A percentile compares a stretch with the other conserved stretches of the same genome.
Evolutionary conservation across 306 rosid species (phyloP).

Genomic region (Prunus davidiana): DNA sequence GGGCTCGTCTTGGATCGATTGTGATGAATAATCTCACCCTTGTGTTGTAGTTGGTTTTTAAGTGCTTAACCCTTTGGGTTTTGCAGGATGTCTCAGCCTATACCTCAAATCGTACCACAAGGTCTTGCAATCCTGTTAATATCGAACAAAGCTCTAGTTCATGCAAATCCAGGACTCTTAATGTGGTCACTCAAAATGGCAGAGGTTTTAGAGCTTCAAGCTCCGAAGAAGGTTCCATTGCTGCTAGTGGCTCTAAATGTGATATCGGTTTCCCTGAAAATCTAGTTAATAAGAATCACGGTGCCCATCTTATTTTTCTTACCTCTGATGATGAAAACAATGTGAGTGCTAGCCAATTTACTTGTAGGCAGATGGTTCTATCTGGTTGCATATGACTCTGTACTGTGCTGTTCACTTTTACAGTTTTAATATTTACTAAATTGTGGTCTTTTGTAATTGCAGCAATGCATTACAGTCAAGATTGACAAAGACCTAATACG

Average conservation of each 20-base stretch:
- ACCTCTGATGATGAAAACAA: slow-evolving; percentile 36
- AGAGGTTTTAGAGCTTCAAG: slow-evolving; percentile 48
- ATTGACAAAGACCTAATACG: slow-evolving; percentile 55
- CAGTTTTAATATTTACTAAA: slow-evolving; percentile 31
- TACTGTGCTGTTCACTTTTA: slow-evolving; percentile 12
- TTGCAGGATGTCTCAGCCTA: slow-evolving; percentile 53
- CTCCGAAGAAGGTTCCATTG: slow-evolving; percentile 35
- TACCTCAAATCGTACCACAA: slow-evolving; percentile 38
- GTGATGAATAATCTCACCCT: slow-evolving; percentile 14
- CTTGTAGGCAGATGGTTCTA: slow-evolving; percentile 18
- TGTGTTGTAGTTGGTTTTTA: slow-evolving; percentile 15
- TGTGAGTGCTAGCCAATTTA: slow-evolving; percentile 52
- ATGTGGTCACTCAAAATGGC: slow-evolving; percentile 31
- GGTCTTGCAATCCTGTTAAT: slow-evolving; percentile 26
- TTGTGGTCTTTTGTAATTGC: slow-evolving; percentile 27
- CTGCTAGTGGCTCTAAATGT: slow-evolving; percentile 54
- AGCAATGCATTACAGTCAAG: slow-evolving; percentile 55
- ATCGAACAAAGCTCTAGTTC: slow-evolving; percentile 78
- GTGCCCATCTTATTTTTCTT: slow-evolving; percentile 27
- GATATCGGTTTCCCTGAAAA: slow-evolving; percentile 42
- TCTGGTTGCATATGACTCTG: not conserved
- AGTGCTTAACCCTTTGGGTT: slow-evolving; percentile 24
- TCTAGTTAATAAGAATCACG: slow-evolving; percentile 30
- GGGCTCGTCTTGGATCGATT: slow-evolving; percentile 16
- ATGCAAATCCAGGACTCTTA: slow-evolving; percentile 48